A percentile compares a stretch with the other conserved stretches of the same genome.
These are phyloP conservation scores for Scheffersomyces cryptocercus DNA, from an alignment of 1,139 yeast genomes.

Conservation along the genomic window DNA sequence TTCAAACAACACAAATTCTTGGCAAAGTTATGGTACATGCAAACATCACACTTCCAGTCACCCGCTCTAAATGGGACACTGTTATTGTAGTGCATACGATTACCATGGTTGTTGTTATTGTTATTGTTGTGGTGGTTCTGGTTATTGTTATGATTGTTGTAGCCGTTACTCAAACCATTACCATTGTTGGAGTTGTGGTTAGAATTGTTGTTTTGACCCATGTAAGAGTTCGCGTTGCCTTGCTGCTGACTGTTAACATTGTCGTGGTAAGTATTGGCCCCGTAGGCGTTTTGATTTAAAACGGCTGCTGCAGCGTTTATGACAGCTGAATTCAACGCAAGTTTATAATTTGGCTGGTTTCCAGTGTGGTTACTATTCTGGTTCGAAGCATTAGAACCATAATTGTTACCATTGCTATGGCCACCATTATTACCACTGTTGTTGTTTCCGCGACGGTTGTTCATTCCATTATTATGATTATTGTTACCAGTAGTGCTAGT, in stretches of 20 bases:
- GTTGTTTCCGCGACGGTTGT: conserved; percentile 7
- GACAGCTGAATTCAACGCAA: conserved; percentile 9
- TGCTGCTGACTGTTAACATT: conserved; percentile 4
- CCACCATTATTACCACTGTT: conserved; percentile 8
- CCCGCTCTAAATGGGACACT: conserved; percentile 94
- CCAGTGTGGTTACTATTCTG: conserved; percentile 14
- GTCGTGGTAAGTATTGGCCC: conserved; percentile 7
- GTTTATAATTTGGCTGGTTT: conserved; percentile 14
- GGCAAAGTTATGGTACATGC: conserved; percentile 91
- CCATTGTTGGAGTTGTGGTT: conserved; percentile 7
- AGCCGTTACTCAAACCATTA: neutral
- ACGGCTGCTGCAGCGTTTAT: conserved; percentile 16
- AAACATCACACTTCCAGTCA: conserved; percentile 92
- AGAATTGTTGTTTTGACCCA: conserved; percentile 1
- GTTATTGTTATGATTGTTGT: conserved; percentile 10
- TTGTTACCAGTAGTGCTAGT: conserved; percentile 8
- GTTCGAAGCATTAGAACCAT: conserved; percentile 10
- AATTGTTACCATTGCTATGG: conserved; percentile 7
- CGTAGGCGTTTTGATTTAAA: conserved; percentile 10
- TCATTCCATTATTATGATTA: neutral
- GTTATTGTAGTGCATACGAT: conserved; percentile 25
- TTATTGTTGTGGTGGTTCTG: conserved; percentile 13
- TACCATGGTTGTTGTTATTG: conserved; percentile 17
- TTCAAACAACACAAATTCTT: conserved; percentile 84
- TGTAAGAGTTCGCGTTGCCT: conserved; percentile 7